Conservation (phyloP, 805 yeast genomes). For the Schwanniomyces pseudopolymorphus region DNA sequence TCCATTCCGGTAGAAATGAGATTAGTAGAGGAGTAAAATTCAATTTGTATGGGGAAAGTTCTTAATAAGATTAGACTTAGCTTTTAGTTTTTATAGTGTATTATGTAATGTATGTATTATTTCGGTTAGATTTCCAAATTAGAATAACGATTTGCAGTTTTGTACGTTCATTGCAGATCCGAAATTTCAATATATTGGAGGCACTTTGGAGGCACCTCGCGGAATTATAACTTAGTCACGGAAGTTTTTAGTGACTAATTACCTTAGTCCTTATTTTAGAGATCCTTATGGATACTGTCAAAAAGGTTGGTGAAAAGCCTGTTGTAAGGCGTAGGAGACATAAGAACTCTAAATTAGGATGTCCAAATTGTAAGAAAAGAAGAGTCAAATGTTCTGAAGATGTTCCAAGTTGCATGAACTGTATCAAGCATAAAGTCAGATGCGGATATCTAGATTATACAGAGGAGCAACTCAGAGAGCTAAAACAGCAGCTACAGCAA, state of each 20-base stretch:
- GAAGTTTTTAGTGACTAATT: not conserved
- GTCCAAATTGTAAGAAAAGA: slow-evolving; percentile 49
- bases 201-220: too few relatives aligned
- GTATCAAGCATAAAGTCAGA: slow-evolving; percentile 38
- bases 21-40: slow-evolving; percentile 5
- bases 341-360: slow-evolving; percentile 43
- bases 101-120: not conserved
- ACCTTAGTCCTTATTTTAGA: not conserved
- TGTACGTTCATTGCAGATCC: not conserved
- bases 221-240: not conserved
- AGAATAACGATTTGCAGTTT: not conserved
- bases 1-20: slow-evolving; percentile 12
- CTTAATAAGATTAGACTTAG: not conserved
- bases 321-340: slow-evolving; percentile 24
- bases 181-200: not conserved
- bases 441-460: slow-evolving; percentile 40
- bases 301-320: not conserved
- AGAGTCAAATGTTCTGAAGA: slow-evolving; percentile 50
- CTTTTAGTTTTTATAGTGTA: not conserved
- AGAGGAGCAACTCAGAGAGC: slow-evolving; percentile 28
- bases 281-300: not conserved
- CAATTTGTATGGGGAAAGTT: not conserved
- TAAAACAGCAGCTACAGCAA: slow-evolving; percentile 9
- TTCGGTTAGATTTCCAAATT: not conserved
- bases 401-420: slow-evolving; percentile 38